Percentiles rank a stretch among this genome's conserved stretches.
Evolutionary conservation across 208 protist genomes (phyloP).

Genomic region (Acanthamoeba royreba): DNA sequence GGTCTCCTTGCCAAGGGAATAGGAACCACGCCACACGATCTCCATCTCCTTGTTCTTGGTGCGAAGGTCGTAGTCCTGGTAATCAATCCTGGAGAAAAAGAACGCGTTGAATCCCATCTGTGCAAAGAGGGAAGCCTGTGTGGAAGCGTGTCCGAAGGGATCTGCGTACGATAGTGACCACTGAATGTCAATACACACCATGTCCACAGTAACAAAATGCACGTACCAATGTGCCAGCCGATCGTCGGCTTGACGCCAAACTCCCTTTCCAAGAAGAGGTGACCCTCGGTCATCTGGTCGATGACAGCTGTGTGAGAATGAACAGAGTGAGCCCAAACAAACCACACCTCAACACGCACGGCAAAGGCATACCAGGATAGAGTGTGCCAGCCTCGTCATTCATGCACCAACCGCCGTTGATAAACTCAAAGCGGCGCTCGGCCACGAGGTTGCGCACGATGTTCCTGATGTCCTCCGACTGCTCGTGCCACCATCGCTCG

Average conservation of each 20-base stretch:
- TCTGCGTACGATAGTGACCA: neutral
- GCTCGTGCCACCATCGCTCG: conserved; percentile 36
- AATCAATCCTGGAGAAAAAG: conserved; percentile 45
- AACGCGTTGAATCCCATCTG: conserved; percentile 55
- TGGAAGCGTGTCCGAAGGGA: conserved; percentile 50
- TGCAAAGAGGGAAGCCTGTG: conserved; percentile 41
- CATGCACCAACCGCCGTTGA: conserved; percentile 70
- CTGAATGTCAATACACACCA: neutral
- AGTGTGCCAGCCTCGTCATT: conserved; percentile 69
- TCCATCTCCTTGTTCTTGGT: conserved; percentile 43
- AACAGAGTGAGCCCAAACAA: neutral
- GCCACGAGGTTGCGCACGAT: neutral
- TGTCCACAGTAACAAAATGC: neutral
- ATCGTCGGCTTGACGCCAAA: conserved; percentile 43
- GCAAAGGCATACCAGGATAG: conserved; percentile 34
- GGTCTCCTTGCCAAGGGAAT: neutral
- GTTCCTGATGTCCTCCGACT: conserved; percentile 8
- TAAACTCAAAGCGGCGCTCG: conserved; percentile 42
- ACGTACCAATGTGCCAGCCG: conserved; percentile 56
- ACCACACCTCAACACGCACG: neutral
- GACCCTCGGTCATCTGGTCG: conserved; percentile 70
- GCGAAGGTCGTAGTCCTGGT: neutral
- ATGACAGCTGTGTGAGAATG: conserved; percentile 44
- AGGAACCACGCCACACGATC: conserved; percentile 38
- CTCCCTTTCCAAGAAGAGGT: conserved; percentile 53